Evolutionary conservation across 306 rosid genomes (phyloP).

Genomic region (Lathyrus oleraceus): DNA sequence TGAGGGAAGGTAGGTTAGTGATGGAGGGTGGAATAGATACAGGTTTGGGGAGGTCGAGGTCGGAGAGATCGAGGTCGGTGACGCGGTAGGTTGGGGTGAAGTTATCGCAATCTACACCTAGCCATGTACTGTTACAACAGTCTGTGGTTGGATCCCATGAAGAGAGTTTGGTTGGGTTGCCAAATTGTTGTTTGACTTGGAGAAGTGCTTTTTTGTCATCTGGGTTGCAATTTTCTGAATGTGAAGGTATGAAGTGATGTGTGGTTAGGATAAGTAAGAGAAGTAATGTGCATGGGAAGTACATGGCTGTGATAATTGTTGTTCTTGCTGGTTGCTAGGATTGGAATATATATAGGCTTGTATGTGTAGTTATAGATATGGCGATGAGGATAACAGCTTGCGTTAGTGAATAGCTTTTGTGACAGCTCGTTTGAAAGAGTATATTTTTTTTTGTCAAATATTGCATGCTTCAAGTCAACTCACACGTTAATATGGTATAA

Average conservation of each 20-base stretch:
- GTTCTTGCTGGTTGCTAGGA: neutral
- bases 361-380: neutral
- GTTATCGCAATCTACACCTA: conserved; percentile 28
- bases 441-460: neutral
- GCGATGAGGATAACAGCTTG: neutral
- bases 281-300: neutral
- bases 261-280: neutral
- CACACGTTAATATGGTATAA: neutral
- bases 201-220: conserved; percentile 34
- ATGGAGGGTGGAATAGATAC: conserved; percentile 16
- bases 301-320: neutral
- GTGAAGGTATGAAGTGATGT: neutral
- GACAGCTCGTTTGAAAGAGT: neutral
- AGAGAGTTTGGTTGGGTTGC: neutral
- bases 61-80: neutral
- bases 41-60: conserved; percentile 11
- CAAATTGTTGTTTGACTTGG: conserved; percentile 28
- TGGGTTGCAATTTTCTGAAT: conserved; percentile 33
- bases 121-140: conserved; percentile 24
- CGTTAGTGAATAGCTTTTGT: neutral
- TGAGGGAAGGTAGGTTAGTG: conserved; percentile 15
- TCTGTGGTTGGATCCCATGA: conserved; percentile 16
- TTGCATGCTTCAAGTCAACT: neutral
- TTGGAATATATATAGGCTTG: neutral
- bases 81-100: conserved; percentile 38